A percentile compares a stretch with the other conserved stretches of the same genome.
phyloP scores from a whole-genome alignment of 1,284 basidiomycete species.

The Cryptococcus floricola region DNA sequence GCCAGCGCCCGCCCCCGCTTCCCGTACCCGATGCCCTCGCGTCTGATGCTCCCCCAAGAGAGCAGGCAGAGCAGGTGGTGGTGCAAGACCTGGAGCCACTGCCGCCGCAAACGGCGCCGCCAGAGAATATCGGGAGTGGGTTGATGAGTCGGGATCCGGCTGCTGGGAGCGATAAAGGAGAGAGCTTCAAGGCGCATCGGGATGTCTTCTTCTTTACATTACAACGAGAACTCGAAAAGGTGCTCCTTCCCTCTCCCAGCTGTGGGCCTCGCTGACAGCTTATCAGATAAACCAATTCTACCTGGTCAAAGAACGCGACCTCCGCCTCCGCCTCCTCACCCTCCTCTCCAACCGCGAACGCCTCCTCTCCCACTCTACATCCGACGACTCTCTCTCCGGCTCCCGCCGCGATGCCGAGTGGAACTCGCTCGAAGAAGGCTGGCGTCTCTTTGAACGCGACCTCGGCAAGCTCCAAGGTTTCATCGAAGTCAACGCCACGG shows the following conservation, averaged over 20 bases:
- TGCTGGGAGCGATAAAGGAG: conserved; percentile 32
- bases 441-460: conserved; percentile 90
- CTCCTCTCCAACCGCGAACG: conserved; percentile 85
- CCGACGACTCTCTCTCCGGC: conserved; percentile 28
- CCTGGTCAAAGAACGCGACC: conserved; percentile 93
- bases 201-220: conserved; percentile 99
- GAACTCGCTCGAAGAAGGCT: conserved; percentile 92
- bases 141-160: conserved; percentile 17
- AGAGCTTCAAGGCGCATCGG: conserved; percentile 83
- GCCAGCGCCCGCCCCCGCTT: conserved; percentile 66
- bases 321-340: conserved; percentile 86
- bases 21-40: conserved; percentile 39
- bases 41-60: conserved; percentile 1
- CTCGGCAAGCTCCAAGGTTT: conserved; percentile 96
- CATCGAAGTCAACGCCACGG: conserved; percentile 95
- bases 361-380: conserved; percentile 39
- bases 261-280: background rate
- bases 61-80: background rate
- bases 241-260: conserved; percentile 33
- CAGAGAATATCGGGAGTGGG: conserved; percentile 30
- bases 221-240: conserved; percentile 96
- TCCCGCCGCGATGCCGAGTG: conserved; percentile 66
- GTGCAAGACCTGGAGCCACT: conserved; percentile 40
- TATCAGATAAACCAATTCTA: conserved; percentile 97
- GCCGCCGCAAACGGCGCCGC: conserved; percentile 45